Evolutionary conservation across 2,329 filamentous ascomycete genomes (phyloP), one percentile per base, ranked within the genome.

Genomic region (Aspergillus niger): DNA sequence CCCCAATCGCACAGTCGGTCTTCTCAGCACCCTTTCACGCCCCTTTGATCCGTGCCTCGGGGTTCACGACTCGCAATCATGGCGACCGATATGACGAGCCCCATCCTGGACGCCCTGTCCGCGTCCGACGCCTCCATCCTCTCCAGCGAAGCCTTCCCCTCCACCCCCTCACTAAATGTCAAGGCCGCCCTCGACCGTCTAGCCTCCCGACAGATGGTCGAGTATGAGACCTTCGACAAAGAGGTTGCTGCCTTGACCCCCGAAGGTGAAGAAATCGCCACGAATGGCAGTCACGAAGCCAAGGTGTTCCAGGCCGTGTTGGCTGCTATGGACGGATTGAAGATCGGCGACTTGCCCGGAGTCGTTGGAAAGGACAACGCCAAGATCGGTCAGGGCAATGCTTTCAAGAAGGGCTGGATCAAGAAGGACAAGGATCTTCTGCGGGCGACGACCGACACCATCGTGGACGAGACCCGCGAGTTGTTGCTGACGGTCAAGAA

Each of bases 111-210:
- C 63, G 84, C 85, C 58, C 81, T 94, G 69, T 83, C 83, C 74
- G 80, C 85, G 70, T 78, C 85, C 63, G 85, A 88, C 67, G 72
- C 73, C 50, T 84, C 89, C 49, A 80, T 93, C 67, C 79, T 89
- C 69, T 91, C 91, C 56, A 81, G 82, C 71, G 85, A 91, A 70
- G 83, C 83, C 71, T 93, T 93, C 80, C 87, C 90, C 67, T 76
- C 83, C 68, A 79, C 82, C 69, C 82, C 86, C 71, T 90, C 89
- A 70, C 81, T 84, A 63, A 85, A 86, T 61, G 81, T 97, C 73
- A 98, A 97, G 81, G 90, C 91, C 65, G 91, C 92, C 30, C 84
- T 98, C 65, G 95, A 98, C 80, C 87, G 92, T 67, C 85, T 99
- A 56, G 85, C 83, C 30, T 95, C 91, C 61, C 86, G 94, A 69